These are phyloP conservation scores for Hura crepitans DNA, from an alignment of 441 rosid species.

Conservation along the genomic window DNA sequence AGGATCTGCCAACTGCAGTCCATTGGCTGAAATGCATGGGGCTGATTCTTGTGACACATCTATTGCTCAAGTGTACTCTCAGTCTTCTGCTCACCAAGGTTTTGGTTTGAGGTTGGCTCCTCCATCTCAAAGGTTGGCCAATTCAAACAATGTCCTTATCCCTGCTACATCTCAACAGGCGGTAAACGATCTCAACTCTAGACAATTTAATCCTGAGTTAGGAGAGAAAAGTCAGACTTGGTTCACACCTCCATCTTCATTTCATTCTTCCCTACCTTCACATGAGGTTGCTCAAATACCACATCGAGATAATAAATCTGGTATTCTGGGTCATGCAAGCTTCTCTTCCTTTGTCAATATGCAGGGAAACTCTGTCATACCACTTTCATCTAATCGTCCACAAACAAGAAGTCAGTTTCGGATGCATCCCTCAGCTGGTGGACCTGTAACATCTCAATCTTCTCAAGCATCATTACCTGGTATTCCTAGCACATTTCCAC, in stretches of 20 bases:
- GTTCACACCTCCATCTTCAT: slow-evolving; percentile 25
- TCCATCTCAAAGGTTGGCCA: slow-evolving; percentile 35
- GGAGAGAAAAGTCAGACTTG: slow-evolving; percentile 33
- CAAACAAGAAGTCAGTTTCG: slow-evolving; percentile 32
- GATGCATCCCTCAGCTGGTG: slow-evolving; percentile 27
- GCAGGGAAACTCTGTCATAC: slow-evolving; percentile 33
- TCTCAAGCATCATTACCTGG: slow-evolving; percentile 25
- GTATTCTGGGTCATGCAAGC: slow-evolving; percentile 25
- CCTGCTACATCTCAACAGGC: slow-evolving; percentile 28
- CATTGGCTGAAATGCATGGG: slow-evolving; percentile 40
- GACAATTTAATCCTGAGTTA: slow-evolving; percentile 28
- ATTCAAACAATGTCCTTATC: slow-evolving; percentile 24
- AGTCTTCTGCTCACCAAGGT: slow-evolving; percentile 58
- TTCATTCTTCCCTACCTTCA: slow-evolving; percentile 27
- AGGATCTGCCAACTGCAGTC: slow-evolving; percentile 37
- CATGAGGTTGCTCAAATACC: slow-evolving; percentile 37
- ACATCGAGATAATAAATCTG: slow-evolving; percentile 27
- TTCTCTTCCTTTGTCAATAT: slow-evolving; percentile 27
- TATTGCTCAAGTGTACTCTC: slow-evolving; percentile 43
- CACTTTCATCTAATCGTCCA: slow-evolving; percentile 24
- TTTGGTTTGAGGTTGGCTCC: slow-evolving; percentile 52
- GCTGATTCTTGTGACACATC: slow-evolving; percentile 50
- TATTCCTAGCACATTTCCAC: slow-evolving; percentile 23
- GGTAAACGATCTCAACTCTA: slow-evolving; percentile 19
- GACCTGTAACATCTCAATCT: slow-evolving; percentile 33